Conservation (phyloP, 768 basidiomycete genomes). For the Tricholoma terreum region DNA sequence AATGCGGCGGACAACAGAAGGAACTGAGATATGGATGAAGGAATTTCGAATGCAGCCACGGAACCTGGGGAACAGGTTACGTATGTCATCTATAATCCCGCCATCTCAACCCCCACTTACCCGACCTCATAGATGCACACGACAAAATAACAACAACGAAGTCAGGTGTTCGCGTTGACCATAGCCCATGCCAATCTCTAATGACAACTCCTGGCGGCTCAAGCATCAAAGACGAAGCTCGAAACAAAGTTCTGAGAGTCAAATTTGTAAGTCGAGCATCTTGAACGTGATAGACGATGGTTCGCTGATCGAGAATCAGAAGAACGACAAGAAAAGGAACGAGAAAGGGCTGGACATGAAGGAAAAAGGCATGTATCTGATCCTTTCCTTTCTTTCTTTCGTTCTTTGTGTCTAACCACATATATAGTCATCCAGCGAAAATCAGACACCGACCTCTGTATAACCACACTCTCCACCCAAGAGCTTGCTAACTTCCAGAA, state of each 20-base stretch:
- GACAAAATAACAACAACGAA: constrained; percentile 65
- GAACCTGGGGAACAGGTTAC: too few species aligned
- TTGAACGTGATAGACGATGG: constrained; percentile 71
- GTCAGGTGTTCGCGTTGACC: constrained; percentile 58
- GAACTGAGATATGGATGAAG: too few species aligned
- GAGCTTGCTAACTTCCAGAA: constrained; percentile 63
- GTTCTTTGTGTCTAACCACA: background rate
- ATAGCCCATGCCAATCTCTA: constrained; percentile 64
- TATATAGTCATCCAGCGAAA: too few species aligned
- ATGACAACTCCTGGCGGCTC: constrained; percentile 60
- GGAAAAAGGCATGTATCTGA: constrained; percentile 50
- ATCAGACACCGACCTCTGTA: too few species aligned
- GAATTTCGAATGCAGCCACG: too few species aligned
- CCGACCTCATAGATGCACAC: too few species aligned
- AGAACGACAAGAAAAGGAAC: constrained; percentile 66
- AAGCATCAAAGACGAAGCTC: constrained; percentile 59
- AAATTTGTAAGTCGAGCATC: constrained; percentile 55
- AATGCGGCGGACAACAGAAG: too few species aligned
- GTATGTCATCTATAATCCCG: too few species aligned
- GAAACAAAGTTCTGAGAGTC: constrained; percentile 68
- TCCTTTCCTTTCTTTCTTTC: background rate
- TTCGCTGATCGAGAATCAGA: constrained; percentile 68
- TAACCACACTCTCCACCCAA: constrained; percentile 41
- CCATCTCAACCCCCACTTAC: too few species aligned
- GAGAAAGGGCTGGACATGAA: constrained; percentile 44